These are phyloP conservation scores for Thymus mandschuricus DNA, from an alignment of 257 asterid species.

Conservation along the genomic window DNA sequence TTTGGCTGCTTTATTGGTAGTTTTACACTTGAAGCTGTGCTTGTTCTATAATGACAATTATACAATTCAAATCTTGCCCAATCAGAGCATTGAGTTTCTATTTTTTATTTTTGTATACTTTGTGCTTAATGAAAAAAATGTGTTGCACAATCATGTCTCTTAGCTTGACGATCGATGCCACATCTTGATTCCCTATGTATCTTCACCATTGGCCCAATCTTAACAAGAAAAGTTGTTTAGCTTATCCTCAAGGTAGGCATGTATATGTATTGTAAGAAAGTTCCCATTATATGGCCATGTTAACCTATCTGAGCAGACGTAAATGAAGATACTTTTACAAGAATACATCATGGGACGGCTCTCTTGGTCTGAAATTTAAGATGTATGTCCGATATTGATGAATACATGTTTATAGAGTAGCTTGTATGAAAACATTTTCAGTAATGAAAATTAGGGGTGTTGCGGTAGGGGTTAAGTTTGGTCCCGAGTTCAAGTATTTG, in stretches of 20 bases:
- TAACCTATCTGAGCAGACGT: not conserved
- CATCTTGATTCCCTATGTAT: not conserved
- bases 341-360: not conserved
- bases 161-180: not conserved
- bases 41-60: slow-evolving; percentile 7
- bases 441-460: not conserved
- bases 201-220: not conserved
- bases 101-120: not conserved
- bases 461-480: no score
- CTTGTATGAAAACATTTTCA: not conserved
- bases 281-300: not conserved
- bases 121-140: not conserved
- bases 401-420: not conserved
- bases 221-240: not conserved
- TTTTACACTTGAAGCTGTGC: not conserved
- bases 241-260: not conserved
- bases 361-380: not conserved
- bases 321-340: slow-evolving; percentile 8
- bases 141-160: not conserved
- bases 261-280: not conserved
- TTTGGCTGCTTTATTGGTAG: slow-evolving; percentile 7
- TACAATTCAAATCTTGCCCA: slow-evolving; percentile 9
- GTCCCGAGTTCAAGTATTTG: no score
- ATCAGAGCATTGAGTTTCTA: not conserved
- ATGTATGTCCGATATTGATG: not conserved